These are phyloP conservation scores for Nelumbo lutea DNA, from an alignment of 164 flowering plant genomes.

Conservation along the genomic window DNA sequence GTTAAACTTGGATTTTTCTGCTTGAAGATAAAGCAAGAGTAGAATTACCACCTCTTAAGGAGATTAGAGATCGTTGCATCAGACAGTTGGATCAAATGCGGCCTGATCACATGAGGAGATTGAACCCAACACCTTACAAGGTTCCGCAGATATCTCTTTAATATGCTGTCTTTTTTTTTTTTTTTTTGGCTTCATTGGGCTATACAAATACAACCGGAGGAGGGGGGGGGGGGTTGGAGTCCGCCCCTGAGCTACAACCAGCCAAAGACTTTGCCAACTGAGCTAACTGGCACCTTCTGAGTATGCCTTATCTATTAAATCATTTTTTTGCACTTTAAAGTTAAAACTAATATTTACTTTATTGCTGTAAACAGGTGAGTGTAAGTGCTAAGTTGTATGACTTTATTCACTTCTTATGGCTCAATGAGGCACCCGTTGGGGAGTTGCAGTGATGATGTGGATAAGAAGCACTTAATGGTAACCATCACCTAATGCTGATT, in stretches of 20 bases:
- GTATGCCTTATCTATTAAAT: neutral
- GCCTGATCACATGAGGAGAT: conserved; percentile 94
- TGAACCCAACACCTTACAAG: conserved; percentile 99
- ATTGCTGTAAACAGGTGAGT: conserved; percentile 58
- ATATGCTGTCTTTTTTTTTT: neutral
- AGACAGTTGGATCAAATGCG: conserved; percentile 87
- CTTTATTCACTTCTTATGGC: conserved; percentile 98
- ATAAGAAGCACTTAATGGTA: neutral
- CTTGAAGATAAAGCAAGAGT: conserved; percentile 56
- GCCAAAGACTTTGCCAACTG: too few species aligned
- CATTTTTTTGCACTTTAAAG: neutral
- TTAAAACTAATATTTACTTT: neutral
- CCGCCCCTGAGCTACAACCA: too few species aligned
- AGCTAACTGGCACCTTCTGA: too few species aligned
- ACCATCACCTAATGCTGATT: neutral
- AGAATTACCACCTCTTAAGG: conserved; percentile 54
- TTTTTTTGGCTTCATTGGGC: neutral
- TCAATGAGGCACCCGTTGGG: conserved; percentile 97
- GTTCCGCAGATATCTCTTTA: conserved; percentile 28
- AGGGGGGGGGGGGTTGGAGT: too few species aligned
- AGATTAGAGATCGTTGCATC: conserved; percentile 72
- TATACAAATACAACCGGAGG: too few species aligned
- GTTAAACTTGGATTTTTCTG: conserved; percentile 7
- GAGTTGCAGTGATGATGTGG: conserved; percentile 64
- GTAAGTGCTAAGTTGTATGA: conserved; percentile 93